phyloP scores from a whole-genome alignment of 805 yeast genomes.

The Candida quercuum region DNA sequence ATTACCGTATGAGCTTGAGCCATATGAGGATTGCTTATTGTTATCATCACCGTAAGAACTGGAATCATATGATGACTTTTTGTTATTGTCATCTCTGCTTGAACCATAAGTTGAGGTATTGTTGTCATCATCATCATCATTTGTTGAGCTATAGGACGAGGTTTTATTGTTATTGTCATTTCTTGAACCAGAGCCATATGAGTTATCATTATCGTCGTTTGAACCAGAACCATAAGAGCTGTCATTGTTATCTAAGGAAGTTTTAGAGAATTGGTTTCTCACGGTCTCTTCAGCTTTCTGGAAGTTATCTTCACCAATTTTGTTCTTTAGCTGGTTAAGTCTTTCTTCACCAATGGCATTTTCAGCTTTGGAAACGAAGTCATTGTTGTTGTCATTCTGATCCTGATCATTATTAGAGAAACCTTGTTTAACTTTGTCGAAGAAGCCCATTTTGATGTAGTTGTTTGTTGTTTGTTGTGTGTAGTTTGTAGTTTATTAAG shows the following conservation, averaged over 20 bases:
- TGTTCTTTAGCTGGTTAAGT: conserved; percentile 15
- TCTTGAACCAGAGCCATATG: conserved; percentile 19
- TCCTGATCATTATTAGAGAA: conserved; percentile 17
- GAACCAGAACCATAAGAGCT: conserved; percentile 15
- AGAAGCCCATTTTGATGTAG: conserved; percentile 37
- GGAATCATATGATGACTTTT: conserved; percentile 14
- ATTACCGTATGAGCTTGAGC: conserved; percentile 14
- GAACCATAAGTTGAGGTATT: conserved; percentile 8
- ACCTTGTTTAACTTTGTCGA: conserved; percentile 36
- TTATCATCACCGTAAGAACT: conserved; percentile 14
- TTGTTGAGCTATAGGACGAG: conserved; percentile 25
- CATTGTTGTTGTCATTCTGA: conserved; percentile 12
- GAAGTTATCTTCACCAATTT: conserved; percentile 25
- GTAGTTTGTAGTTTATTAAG: no score
- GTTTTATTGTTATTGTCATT: conserved; percentile 13
- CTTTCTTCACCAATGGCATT: conserved; percentile 20
- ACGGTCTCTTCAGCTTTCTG: conserved; percentile 20
- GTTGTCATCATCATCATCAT: conserved; percentile 15
- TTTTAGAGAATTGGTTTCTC: conserved; percentile 23
- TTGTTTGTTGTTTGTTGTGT: not conserved
- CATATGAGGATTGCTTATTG: conserved; percentile 8
- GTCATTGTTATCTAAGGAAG: conserved; percentile 19
- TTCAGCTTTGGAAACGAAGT: conserved; percentile 22
- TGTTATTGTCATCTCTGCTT: conserved; percentile 8
- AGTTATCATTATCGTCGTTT: conserved; percentile 8